Conservation (phyloP, 148 eudicot genomes). For the Vaccinium corymbosum region DNA sequence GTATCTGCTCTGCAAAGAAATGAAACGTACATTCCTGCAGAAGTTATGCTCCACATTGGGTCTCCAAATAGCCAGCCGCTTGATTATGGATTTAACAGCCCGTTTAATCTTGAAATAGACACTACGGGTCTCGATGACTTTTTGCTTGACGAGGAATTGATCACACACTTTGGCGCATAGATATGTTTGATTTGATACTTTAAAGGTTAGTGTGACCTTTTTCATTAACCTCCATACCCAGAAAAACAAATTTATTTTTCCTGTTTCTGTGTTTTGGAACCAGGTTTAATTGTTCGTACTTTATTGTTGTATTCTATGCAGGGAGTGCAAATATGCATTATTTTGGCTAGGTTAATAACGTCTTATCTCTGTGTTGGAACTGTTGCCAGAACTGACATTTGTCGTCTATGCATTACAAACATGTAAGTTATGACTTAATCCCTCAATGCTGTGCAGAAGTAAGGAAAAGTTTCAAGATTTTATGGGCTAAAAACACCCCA, state of each 20-base stretch:
- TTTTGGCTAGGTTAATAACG: background rate
- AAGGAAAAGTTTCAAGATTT: slow-evolving; percentile 3
- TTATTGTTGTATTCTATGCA: background rate
- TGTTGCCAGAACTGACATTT: background rate
- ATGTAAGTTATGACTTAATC: slow-evolving; percentile 14
- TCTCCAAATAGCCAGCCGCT: slow-evolving; percentile 55
- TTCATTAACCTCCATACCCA: background rate
- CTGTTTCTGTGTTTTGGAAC: background rate
- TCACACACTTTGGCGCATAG: slow-evolving; percentile 60
- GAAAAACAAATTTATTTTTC: background rate
- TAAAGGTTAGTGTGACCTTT: slow-evolving; percentile 15
- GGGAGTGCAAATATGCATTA: background rate
- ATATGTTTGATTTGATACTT: slow-evolving; percentile 14
- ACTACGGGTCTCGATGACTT: slow-evolving; percentile 25
- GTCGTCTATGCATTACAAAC: background rate
- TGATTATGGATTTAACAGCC: slow-evolving; percentile 45
- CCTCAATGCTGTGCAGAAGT: background rate
- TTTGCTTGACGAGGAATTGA: slow-evolving; percentile 51
- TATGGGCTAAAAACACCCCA: background rate
- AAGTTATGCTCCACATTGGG: slow-evolving; percentile 37
- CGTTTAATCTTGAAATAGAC: slow-evolving; percentile 40
- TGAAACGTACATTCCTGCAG: slow-evolving; percentile 38
- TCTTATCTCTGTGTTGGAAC: background rate
- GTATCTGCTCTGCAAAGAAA: slow-evolving; percentile 21
- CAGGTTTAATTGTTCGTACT: background rate